These are phyloP conservation scores for Aspergillus terreus DNA, from an alignment of 2,329 filamentous ascomycete genomes.

Conservation along the genomic window DNA sequence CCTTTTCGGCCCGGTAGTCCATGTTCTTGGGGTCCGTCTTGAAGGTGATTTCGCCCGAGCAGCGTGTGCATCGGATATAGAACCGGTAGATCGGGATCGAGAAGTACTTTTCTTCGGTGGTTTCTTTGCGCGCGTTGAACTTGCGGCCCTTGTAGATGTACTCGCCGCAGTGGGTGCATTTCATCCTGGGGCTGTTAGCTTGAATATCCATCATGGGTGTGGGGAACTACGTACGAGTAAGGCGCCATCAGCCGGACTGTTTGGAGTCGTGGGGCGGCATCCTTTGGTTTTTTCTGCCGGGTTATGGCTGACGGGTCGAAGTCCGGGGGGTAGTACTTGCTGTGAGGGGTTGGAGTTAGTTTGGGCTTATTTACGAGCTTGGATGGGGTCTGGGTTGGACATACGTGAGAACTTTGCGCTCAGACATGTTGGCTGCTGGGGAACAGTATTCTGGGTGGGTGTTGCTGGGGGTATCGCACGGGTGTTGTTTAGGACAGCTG, in stretches of 20 bases:
- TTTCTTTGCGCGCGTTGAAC: slow-evolving; percentile 94
- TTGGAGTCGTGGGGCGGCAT: slow-evolving; percentile 73
- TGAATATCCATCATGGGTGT: neutral
- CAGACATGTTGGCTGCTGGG: slow-evolving; percentile 61
- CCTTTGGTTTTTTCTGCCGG: slow-evolving; percentile 55
- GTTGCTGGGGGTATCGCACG: neutral
- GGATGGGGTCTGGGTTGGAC: neutral
- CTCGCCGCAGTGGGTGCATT: slow-evolving; percentile 62
- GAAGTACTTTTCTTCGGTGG: slow-evolving; percentile 84
- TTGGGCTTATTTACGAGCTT: neutral
- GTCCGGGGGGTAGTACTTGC: slow-evolving; percentile 62
- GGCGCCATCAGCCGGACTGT: slow-evolving; percentile 89
- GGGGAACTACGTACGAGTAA: slow-evolving; percentile 49
- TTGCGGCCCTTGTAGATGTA: slow-evolving; percentile 92
- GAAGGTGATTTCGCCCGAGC: slow-evolving; percentile 83
- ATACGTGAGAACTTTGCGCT: slow-evolving; percentile 68
- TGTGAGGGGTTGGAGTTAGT: neutral
- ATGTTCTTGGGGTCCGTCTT: slow-evolving; percentile 92
- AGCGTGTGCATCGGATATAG: slow-evolving; percentile 86
- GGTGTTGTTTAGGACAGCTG: neutral
- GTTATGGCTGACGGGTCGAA: slow-evolving; percentile 85
- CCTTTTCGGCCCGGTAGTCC: slow-evolving; percentile 78
- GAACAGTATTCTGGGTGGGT: neutral
- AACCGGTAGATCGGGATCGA: slow-evolving; percentile 84
- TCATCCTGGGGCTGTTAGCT: slow-evolving; percentile 48